These are phyloP conservation scores for Hyaloscypha finlandica DNA, from an alignment of 495 filamentous ascomycete species.

Conservation along the genomic window DNA sequence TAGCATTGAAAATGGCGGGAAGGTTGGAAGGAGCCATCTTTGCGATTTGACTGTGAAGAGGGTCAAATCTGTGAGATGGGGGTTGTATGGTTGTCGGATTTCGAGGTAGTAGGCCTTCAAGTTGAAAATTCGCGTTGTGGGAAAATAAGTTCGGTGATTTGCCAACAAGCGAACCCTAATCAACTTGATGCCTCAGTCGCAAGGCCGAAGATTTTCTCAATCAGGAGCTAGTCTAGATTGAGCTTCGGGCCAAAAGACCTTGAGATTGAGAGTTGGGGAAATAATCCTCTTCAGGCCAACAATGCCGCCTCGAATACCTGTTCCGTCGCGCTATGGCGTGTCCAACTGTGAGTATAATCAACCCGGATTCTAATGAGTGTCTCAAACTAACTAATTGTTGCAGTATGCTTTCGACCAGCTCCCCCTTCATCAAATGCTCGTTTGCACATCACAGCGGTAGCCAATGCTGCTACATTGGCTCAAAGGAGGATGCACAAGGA, in stretches of 20 bases:
- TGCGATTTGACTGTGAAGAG: constrained; percentile 37
- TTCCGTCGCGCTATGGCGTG: constrained; percentile 61
- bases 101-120: constrained; percentile 11
- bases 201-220: constrained; percentile 10
- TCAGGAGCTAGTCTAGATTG: not conserved
- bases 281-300: constrained; percentile 8
- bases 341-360: constrained; percentile 54
- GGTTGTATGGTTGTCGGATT: constrained; percentile 8
- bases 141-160: constrained; percentile 13
- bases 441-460: constrained; percentile 26
- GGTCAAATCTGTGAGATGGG: constrained; percentile 3
- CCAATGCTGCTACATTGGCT: constrained; percentile 29
- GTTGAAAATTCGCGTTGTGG: constrained; percentile 23
- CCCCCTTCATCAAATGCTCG: constrained; percentile 27
- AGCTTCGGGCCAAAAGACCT: constrained; percentile 3
- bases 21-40: constrained; percentile 94
- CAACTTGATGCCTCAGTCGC: constrained; percentile 17
- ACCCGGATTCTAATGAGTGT: not conserved
- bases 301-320: constrained; percentile 77
- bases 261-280: constrained; percentile 2
- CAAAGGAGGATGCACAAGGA: constrained; percentile 50
- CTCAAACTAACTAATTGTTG: constrained; percentile 19
- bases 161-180: constrained; percentile 13
- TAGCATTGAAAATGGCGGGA: constrained; percentile 77
- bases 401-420: constrained; percentile 52